These are phyloP conservation scores for Macrocybe sp. DNA, from an alignment of 1,284 basidiomycete genomes.

Conservation along the genomic window DNA sequence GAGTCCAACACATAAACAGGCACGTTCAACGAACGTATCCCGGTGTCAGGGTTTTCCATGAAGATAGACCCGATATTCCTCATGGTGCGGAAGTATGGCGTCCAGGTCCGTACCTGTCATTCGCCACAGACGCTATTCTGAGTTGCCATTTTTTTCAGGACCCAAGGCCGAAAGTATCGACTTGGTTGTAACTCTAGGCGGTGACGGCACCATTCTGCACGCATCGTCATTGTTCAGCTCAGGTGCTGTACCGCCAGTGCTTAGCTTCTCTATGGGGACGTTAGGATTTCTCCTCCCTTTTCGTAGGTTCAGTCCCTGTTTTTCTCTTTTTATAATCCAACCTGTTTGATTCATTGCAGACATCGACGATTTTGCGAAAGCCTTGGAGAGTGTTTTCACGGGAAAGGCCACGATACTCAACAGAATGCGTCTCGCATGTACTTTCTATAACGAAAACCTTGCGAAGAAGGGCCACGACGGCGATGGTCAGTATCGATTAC, in stretches of 20 bases:
- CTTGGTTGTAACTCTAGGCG: constrained; percentile 88
- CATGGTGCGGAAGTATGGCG: constrained; percentile 60
- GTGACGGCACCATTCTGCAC: constrained; percentile 94
- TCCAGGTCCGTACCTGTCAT: constrained; percentile 36
- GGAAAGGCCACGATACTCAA: constrained; percentile 79
- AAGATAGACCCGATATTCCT: constrained; percentile 65
- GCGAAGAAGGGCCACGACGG: constrained; percentile 48
- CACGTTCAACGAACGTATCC: constrained; percentile 65
- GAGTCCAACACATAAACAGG: constrained; percentile 27
- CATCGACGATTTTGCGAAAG: constrained; percentile 76
- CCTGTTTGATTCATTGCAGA: constrained; percentile 37
- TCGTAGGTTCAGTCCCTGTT: constrained; percentile 49
- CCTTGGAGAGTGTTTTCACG: constrained; percentile 71
- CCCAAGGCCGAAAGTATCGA: constrained; percentile 62
- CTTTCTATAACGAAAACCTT: constrained; percentile 62
- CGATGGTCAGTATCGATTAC: constrained; percentile 40
- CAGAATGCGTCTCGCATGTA: constrained; percentile 83
- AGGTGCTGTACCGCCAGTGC: constrained; percentile 88
- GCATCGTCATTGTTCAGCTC: constrained; percentile 89
- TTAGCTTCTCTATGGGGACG: constrained; percentile 96
- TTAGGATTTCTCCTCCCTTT: constrained; percentile 94
- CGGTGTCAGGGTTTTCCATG: constrained; percentile 71
- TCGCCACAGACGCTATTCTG: background rate
- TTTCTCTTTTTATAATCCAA: background rate
- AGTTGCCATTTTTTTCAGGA: constrained; percentile 25